Percentiles rank a stretch among this genome's conserved stretches.
phyloP scores from a whole-genome alignment of 345 rosid genomes.

The Gossypium mustelinum region DNA sequence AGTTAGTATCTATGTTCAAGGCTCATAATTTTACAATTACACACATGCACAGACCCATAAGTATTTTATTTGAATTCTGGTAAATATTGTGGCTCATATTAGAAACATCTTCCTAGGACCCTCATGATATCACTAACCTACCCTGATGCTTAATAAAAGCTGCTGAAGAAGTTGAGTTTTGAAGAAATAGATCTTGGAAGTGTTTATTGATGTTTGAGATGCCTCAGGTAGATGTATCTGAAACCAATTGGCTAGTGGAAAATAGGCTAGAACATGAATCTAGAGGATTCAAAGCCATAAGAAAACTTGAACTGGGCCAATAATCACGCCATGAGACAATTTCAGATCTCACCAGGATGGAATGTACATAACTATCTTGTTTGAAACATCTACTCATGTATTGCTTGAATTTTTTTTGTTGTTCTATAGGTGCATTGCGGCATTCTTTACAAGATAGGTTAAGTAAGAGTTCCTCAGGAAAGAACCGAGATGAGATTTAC shows the following conservation, averaged over 20 bases:
- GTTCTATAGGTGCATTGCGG: constrained; percentile 69
- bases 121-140: background rate
- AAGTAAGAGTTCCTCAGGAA: constrained; percentile 77
- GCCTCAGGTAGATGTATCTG: background rate
- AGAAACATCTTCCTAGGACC: background rate
- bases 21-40: background rate
- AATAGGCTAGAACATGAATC: constrained; percentile 8
- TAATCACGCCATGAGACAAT: background rate
- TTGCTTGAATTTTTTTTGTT: constrained; percentile 16
- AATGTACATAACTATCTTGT: background rate
- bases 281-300: background rate
- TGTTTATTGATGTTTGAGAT: background rate
- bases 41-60: background rate
- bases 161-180: background rate
- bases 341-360: background rate
- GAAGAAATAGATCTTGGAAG: background rate
- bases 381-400: constrained; percentile 6
- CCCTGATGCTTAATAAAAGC: background rate
- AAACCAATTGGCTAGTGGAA: background rate
- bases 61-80: constrained; percentile 10
- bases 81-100: background rate
- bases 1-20: constrained; percentile 40
- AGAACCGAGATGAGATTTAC: constrained; percentile 74
- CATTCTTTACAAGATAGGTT: constrained; percentile 93
- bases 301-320: background rate